These are phyloP conservation scores for Xylariales sp. DNA, from an alignment of 2,329 filamentous ascomycete genomes.

Conservation along the genomic window DNA sequence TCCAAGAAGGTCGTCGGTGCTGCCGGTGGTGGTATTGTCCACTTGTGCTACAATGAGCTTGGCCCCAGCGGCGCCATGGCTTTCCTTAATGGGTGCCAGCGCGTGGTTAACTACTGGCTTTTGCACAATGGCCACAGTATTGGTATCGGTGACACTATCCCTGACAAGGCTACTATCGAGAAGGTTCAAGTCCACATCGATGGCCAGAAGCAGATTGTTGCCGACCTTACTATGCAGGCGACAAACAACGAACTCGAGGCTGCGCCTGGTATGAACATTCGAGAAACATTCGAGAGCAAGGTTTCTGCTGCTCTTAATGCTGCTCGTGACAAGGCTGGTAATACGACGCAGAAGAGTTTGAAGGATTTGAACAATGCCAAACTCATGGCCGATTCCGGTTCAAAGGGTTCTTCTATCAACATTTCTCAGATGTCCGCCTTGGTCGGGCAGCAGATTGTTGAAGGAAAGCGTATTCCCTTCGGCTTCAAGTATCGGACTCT, in stretches of 20 bases:
- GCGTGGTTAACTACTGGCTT: slow-evolving; percentile 95
- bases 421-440: slow-evolving; percentile 99
- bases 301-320: slow-evolving; percentile 92
- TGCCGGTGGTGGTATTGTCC: slow-evolving; percentile 83
- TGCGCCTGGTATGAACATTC: slow-evolving; percentile 96
- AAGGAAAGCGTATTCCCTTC: slow-evolving; percentile 98
- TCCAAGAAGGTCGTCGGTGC: slow-evolving; percentile 95
- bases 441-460: slow-evolving; percentile 96
- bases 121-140: slow-evolving; percentile 96
- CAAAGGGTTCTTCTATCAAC: slow-evolving; percentile 98
- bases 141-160: slow-evolving; percentile 96
- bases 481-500: slow-evolving; percentile 98
- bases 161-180: slow-evolving; percentile 77
- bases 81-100: slow-evolving; percentile 94
- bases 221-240: slow-evolving; percentile 68
- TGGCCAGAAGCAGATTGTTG: slow-evolving; percentile 76
- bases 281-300: slow-evolving; percentile 97
- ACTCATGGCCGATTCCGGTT: slow-evolving; percentile 93
- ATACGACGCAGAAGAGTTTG: slow-evolving; percentile 82
- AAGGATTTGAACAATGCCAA: slow-evolving; percentile 97
- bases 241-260: slow-evolving; percentile 85
- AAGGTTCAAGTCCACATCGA: slow-evolving; percentile 81
- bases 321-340: slow-evolving; percentile 95
- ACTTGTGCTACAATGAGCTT: slow-evolving; percentile 94
- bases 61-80: slow-evolving; percentile 81